Conservation (phyloP, 2,329 filamentous ascomycete species). For the Neoarthrinium moseri region DNA sequence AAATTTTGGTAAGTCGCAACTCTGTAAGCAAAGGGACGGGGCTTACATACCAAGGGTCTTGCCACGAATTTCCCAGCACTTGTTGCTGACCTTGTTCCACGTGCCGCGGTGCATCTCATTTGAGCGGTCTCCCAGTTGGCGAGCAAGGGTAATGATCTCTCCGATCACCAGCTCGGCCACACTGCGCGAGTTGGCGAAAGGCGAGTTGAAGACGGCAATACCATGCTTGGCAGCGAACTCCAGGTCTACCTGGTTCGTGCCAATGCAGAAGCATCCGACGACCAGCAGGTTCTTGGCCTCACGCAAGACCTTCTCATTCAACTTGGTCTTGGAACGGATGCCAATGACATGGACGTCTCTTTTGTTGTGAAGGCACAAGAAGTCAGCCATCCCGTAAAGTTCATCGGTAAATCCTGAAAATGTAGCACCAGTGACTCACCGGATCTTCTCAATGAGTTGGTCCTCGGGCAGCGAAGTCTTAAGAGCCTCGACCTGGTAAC, state of each 20-base stretch:
- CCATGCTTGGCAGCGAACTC: conserved; percentile 79
- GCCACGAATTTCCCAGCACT: conserved; percentile 97
- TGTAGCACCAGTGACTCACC: conserved; percentile 47
- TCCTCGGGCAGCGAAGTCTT: conserved; percentile 91
- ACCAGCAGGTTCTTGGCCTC: conserved; percentile 94
- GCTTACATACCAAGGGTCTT: conserved; percentile 76
- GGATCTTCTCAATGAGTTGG: conserved; percentile 94
- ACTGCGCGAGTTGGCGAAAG: conserved; percentile 95
- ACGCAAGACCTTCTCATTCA: conserved; percentile 79
- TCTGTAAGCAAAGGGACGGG: not conserved
- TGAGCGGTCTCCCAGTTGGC: conserved; percentile 90
- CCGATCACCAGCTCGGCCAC: conserved; percentile 94
- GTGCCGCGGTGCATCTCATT: conserved; percentile 90
- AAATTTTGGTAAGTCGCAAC: conserved; percentile 10
- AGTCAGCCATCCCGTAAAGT: no score
- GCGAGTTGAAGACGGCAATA: conserved; percentile 98
- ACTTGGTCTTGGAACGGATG: conserved; percentile 96
- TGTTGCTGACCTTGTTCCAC: conserved; percentile 97
- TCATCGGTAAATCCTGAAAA: no score
- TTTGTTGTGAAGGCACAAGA: no score
- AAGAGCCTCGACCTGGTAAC: conserved; percentile 91
- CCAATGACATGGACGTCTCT: conserved; percentile 97
- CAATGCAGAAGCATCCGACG: conserved; percentile 98
- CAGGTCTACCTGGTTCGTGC: conserved; percentile 92
- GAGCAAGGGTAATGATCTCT: conserved; percentile 88